Conservation (phyloP, 1,284 basidiomycete genomes). For the Papiliotrema fonsecae region DNA sequence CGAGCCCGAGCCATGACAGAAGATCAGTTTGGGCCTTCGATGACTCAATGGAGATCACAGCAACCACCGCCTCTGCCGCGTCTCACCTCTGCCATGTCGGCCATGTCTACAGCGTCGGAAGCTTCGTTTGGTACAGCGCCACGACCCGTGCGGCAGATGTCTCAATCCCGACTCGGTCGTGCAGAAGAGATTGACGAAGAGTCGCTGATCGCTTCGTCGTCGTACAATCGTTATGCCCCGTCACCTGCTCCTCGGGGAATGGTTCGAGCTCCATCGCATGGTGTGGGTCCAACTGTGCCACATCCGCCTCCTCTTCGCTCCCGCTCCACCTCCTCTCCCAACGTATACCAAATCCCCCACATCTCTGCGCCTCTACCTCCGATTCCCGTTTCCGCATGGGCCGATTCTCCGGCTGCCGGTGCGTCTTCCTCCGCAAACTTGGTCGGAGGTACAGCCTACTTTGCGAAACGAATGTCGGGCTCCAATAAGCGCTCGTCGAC, state of each 20-base stretch:
- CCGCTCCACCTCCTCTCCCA: constrained; percentile 50
- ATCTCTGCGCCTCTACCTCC: constrained; percentile 23
- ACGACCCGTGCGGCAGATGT: constrained; percentile 13
- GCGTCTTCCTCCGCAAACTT: constrained; percentile 28
- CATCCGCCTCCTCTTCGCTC: constrained; percentile 43
- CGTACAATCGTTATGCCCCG: background rate
- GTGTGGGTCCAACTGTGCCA: constrained; percentile 18
- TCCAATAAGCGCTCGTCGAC: constrained; percentile 33
- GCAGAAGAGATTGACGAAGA: constrained; percentile 22
- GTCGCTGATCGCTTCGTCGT: constrained; percentile 12
- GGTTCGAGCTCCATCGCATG: constrained; percentile 31
- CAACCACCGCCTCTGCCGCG: constrained; percentile 48
- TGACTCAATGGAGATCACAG: constrained; percentile 60
- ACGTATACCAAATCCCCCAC: constrained; percentile 46
- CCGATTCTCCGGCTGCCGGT: constrained; percentile 6
- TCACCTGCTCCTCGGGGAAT: constrained; percentile 30
- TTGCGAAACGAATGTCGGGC: constrained; percentile 26
- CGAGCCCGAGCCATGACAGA: constrained; percentile 63
- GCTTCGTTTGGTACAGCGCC: constrained; percentile 27
- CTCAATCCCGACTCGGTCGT: constrained; percentile 23
- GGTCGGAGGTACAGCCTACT: constrained; percentile 39
- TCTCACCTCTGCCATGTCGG: constrained; percentile 29
- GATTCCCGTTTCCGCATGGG: constrained; percentile 4
- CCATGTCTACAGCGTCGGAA: constrained; percentile 33
- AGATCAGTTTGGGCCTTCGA: constrained; percentile 60